Base-by-base conservation (phyloP, 768 basidiomycete species). In the Favolaschia claudopus region DNA sequence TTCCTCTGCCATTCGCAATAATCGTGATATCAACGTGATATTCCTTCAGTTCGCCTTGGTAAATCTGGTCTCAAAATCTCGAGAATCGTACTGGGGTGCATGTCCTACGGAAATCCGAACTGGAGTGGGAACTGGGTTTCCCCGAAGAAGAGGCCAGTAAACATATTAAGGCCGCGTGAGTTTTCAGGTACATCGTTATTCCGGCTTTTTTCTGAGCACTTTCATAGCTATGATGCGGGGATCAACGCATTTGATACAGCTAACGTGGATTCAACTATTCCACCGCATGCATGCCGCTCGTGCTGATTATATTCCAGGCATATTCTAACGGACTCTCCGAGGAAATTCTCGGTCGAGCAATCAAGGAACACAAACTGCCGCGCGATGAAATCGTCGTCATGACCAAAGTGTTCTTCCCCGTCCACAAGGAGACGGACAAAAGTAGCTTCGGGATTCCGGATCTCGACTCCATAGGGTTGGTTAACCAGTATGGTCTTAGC, bases 381-480 rank as follows among this genome's bases (percentile, higher is more conserved):
- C 83, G 91, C 1, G 87, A 88, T 9, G 84, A 88, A 63, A 85
- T 92, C 45, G 90, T 93, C 19, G 82, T 93, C 15, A 82, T 92
- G 78, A 91, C 91, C 57, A 93, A 93, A 76, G 84, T 81, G 10
- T 77, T 62, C 49, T 69, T 55, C 19, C 61, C 69, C 10, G 75
- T 80, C 8, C 50, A 8, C 73, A 64, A 38, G 60, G 65, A 1
- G 14, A 67, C n/a, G 58, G 49, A 3, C 32, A 20, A 25, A 56
- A 51, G 33, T 9, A 69, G 28, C 38, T 9, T 59, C 32, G 34
- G 42, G n/a, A 22, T 42, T 22, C 66, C 38, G 2, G 38, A 71
- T 31, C 65, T 71, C 0, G 80, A 83, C 48, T 62, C 70, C 1
- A 24, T 67, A 24, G 83, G 85, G 14, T 86, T 83, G 54, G 79